Conservation (phyloP, 495 filamentous ascomycete genomes). For the Penicillium chermesinum region DNA sequence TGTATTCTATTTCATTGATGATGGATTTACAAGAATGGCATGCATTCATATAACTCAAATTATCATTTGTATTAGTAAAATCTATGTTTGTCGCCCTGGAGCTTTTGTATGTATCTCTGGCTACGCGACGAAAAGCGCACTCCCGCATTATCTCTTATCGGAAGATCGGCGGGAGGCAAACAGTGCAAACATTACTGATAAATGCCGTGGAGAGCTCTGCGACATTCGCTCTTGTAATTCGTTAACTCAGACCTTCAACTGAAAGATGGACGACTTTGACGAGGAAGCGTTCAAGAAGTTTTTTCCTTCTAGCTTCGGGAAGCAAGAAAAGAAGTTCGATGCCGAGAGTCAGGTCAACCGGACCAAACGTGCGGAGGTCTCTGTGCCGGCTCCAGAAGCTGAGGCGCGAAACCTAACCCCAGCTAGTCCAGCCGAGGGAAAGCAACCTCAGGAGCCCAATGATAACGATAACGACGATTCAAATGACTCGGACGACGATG, state of each 20-base stretch:
- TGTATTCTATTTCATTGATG: constrained; percentile 28
- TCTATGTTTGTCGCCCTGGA: no score
- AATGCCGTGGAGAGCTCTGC: background rate
- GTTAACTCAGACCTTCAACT: constrained; percentile 9
- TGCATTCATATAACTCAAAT: constrained; percentile 8
- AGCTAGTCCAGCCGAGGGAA: constrained; percentile 16
- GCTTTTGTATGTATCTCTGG: no score
- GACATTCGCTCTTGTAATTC: constrained; percentile 6
- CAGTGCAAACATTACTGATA: constrained; percentile 28
- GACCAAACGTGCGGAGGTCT: constrained; percentile 55
- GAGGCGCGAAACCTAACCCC: constrained; percentile 20
- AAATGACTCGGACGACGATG: constrained; percentile 50
- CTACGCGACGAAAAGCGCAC: no score
- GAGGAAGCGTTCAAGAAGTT: constrained; percentile 80
- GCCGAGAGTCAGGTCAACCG: constrained; percentile 73
- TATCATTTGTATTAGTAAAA: background rate
- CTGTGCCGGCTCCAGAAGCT: constrained; percentile 21
- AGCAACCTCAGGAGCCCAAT: constrained; percentile 20
- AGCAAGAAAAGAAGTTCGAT: constrained; percentile 66
- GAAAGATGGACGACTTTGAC: constrained; percentile 57
- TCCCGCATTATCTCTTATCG: no score
- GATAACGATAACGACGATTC: constrained; percentile 46
- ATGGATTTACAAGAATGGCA: constrained; percentile 8
- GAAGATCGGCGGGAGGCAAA: constrained; percentile 24
- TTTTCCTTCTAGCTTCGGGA: constrained; percentile 82